A percentile compares a stretch with the other conserved stretches of the same genome.
phyloP scores from a whole-genome alignment of 148 eudicot genomes.

The Cornus florida region DNA sequence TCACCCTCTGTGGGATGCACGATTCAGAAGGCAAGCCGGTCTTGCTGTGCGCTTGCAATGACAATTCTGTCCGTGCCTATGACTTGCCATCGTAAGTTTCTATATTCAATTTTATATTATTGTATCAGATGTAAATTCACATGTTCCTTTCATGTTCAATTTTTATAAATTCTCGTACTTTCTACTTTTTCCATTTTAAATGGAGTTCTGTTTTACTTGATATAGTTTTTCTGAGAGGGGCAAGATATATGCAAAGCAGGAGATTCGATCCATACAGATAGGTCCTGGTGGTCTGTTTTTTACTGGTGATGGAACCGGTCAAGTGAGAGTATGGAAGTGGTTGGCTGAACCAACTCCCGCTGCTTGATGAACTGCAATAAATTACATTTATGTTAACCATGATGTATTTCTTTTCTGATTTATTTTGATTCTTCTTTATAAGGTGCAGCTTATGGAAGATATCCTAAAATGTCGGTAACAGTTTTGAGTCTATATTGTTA shows the following conservation, averaged over 20 bases:
- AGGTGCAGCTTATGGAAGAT: neutral
- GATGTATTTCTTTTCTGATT: neutral
- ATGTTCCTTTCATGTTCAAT: neutral
- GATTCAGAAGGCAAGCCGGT: slow-evolving; percentile 90
- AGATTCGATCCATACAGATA: slow-evolving; percentile 57
- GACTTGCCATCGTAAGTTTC: slow-evolving; percentile 95
- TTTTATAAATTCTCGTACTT: neutral
- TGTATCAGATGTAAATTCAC: neutral
- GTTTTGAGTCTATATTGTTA: neutral
- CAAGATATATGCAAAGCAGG: slow-evolving; percentile 62
- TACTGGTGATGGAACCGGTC: slow-evolving; percentile 79
- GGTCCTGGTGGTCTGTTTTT: slow-evolving; percentile 75
- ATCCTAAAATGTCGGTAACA: neutral
- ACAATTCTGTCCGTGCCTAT: slow-evolving; percentile 72
- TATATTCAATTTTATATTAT: neutral
- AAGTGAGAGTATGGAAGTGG: slow-evolving; percentile 84
- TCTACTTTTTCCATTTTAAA: neutral
- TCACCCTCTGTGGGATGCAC: slow-evolving; percentile 84
- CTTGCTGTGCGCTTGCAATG: slow-evolving; percentile 81
- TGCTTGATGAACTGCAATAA: neutral
- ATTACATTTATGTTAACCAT: neutral
- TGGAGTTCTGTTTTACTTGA: neutral
- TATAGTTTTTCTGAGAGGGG: slow-evolving; percentile 72
- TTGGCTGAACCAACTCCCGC: slow-evolving; percentile 38
- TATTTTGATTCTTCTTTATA: neutral